Percentiles rank a stretch among this genome's conserved stretches.
phyloP scores from a whole-genome alignment of 2,329 filamentous ascomycete species.

The Fusarium sp. region DNA sequence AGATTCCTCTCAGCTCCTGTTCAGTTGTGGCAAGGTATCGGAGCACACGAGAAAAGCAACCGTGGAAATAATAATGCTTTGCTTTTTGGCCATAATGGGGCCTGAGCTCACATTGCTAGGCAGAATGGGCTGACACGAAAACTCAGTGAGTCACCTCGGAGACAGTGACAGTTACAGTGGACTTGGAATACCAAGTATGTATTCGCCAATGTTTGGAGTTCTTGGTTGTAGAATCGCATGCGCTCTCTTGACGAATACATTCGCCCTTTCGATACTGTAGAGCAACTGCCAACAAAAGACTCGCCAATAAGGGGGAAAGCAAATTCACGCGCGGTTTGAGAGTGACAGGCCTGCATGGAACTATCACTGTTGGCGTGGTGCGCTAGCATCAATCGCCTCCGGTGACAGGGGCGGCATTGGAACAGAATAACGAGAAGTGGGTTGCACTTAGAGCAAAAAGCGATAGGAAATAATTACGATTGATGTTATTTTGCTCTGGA shows the following conservation, averaged over 20 bases:
- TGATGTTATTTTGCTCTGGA: constrained; percentile 11
- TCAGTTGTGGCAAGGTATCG: constrained; percentile 16
- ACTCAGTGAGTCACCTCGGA: not conserved
- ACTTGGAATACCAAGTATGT: not conserved
- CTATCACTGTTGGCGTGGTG: constrained; percentile 23
- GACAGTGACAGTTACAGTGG: not conserved
- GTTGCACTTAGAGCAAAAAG: not conserved
- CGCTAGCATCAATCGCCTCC: constrained; percentile 23
- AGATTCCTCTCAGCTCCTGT: constrained; percentile 1
- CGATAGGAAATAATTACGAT: not conserved
- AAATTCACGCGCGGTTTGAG: constrained; percentile 10
- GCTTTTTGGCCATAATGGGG: not conserved
- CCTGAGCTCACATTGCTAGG: not conserved
- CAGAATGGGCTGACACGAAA: not conserved
- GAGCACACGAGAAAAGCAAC: not conserved
- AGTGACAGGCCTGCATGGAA: constrained; percentile 25
- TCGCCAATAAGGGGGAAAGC: not conserved
- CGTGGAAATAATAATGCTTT: not conserved
- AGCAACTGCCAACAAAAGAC: not conserved
- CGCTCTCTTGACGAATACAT: not conserved
- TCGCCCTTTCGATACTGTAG: not conserved
- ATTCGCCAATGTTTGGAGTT: not conserved
- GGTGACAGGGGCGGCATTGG: constrained; percentile 15
- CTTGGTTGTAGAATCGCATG: not conserved
- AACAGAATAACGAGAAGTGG: constrained; percentile 2